Base-by-base conservation (phyloP, 495 filamentous ascomycete genomes). In the Talaromyces ruber region DNA sequence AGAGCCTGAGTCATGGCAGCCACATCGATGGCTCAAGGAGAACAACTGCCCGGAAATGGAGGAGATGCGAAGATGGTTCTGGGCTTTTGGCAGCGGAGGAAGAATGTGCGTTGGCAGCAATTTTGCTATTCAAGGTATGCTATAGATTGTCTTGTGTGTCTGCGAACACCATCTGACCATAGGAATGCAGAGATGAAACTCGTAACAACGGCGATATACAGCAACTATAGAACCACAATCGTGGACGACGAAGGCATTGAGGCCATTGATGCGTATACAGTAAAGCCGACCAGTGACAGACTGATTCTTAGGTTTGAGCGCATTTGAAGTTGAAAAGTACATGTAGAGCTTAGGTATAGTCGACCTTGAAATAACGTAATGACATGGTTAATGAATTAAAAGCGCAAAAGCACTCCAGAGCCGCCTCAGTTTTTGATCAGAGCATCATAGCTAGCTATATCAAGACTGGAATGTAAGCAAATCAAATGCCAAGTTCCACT, bases 101-200 rank as follows among this genome's bases (percentile, higher is more conserved):
- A 74, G 90, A 60, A 94, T 93, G 91, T 95, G 91, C 65, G 79
- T 94, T 9, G 91, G 91, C 4, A 89, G 84, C 50, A 88, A 93
- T 73, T 84, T 95, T 57, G 90, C 90, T 14, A 79, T 92, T 75
- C 85, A 89, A 71, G 86, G 88, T 91, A 74, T 63, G 78, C 73
- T 7, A 6, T 12, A 2, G 22, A 45, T 21, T 25, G 2, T 9
- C 56, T 14, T 32, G 14, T 18, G 4, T 14, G 14, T 34, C 9
- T 14, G 3, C 1, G 30, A 8, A 29, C n/a, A 18, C 55, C 32
- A 8, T 12, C 24, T 61, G 0, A 47, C 12, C 60, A 70, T 51
- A 69, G n/a, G 53, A 14, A 30, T 18, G 4, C 50, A 81, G 77
- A 81, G 47, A 79, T 81, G 66, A 81, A 82, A 70, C 52, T 81